These are phyloP conservation scores for Falciphora oryzae DNA, from an alignment of 2,329 filamentous ascomycete species.

Conservation along the genomic window DNA sequence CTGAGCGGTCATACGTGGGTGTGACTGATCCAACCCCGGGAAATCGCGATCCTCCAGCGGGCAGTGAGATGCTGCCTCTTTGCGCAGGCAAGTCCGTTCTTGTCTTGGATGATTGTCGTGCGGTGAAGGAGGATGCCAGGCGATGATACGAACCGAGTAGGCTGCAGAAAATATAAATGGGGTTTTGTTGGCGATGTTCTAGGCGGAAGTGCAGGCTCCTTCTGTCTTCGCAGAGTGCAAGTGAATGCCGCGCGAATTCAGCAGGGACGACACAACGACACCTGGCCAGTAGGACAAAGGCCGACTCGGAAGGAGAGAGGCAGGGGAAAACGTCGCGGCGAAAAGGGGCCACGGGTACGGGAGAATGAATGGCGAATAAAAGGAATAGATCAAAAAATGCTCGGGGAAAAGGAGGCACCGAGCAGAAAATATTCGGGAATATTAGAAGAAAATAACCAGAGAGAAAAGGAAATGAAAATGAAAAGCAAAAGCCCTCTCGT, in stretches of 20 bases:
- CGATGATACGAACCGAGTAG: background rate
- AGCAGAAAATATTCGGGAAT: slow-evolving; percentile 22
- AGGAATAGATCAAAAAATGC: slow-evolving; percentile 5
- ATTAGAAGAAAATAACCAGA: slow-evolving; percentile 18
- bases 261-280: slow-evolving; percentile 18
- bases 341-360: slow-evolving; percentile 4
- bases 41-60: slow-evolving; percentile 13
- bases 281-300: slow-evolving; percentile 19
- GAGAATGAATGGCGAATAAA: slow-evolving; percentile 2
- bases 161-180: background rate
- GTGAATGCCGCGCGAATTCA: slow-evolving; percentile 29
- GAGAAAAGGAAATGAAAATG: background rate
- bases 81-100: slow-evolving; percentile 7
- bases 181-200: slow-evolving; percentile 13
- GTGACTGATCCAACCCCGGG: slow-evolving; percentile 1
- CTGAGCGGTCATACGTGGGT: slow-evolving; percentile 10
- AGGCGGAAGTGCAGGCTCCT: slow-evolving; percentile 14
- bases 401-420: slow-evolving; percentile 22
- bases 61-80: slow-evolving; percentile 12
- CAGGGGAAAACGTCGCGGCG: slow-evolving; percentile 14
- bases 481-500: slow-evolving; percentile 9
- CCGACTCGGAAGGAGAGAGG: slow-evolving; percentile 11
- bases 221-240: slow-evolving; percentile 29
- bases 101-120: slow-evolving; percentile 15
- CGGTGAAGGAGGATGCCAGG: background rate